Conservation (phyloP, 345 rosid species). For the Clausena lansium region DNA sequence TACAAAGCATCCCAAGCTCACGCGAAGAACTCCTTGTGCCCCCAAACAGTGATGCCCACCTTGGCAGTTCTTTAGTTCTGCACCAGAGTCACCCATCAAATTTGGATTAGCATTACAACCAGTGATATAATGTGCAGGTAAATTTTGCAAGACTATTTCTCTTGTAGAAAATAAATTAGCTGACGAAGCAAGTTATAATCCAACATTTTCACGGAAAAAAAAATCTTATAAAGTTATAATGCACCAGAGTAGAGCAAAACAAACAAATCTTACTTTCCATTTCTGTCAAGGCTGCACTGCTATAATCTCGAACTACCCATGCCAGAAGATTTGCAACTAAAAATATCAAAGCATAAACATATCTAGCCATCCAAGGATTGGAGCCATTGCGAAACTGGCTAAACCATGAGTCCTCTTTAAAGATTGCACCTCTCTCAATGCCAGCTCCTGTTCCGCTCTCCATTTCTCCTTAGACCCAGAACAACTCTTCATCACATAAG, state of each 20-base stretch:
- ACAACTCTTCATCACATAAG: constrained; percentile 46
- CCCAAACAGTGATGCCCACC: constrained; percentile 83
- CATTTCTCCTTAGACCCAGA: constrained; percentile 42
- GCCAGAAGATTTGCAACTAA: constrained; percentile 77
- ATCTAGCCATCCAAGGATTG: constrained; percentile 98
- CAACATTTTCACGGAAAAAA: neutral
- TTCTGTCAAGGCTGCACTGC: constrained; percentile 55
- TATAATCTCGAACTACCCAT: constrained; percentile 89
- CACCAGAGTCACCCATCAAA: constrained; percentile 23
- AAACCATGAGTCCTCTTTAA: constrained; percentile 66
- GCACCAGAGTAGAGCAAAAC: neutral
- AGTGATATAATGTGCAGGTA: neutral
- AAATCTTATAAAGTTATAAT: neutral
- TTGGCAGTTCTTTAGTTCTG: constrained; percentile 70
- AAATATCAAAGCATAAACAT: constrained; percentile 73
- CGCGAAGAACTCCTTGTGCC: constrained; percentile 86
- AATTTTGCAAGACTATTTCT: neutral
- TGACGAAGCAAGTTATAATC: neutral
- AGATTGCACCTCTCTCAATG: constrained; percentile 32
- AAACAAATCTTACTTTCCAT: constrained; percentile 62
- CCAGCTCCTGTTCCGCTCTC: constrained; percentile 45
- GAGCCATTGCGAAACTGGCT: constrained; percentile 73
- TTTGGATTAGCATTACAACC: constrained; percentile 12
- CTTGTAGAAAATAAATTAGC: neutral
- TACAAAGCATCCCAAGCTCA: constrained; percentile 97